phyloP scores from a whole-genome alignment of 495 filamentous ascomycete genomes.

The Hypoxylon rickii region DNA sequence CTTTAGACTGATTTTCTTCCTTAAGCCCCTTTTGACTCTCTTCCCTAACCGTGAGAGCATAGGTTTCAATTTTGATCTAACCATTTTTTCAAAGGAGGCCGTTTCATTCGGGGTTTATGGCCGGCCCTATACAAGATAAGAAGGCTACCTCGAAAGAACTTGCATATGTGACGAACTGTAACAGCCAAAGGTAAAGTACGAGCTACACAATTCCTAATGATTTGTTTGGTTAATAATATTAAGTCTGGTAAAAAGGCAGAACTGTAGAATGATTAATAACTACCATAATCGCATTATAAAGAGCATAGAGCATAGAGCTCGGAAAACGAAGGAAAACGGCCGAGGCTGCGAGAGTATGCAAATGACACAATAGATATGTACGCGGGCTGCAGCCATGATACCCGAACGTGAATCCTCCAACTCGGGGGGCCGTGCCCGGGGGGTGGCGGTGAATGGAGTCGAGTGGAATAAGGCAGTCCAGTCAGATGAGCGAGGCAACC shows the following conservation, averaged over 20 bases:
- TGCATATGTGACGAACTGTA: too few relatives aligned
- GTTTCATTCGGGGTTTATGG: too few relatives aligned
- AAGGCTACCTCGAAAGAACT: too few relatives aligned
- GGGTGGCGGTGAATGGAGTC: not conserved
- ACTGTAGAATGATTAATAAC: too few relatives aligned
- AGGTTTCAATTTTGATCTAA: not conserved
- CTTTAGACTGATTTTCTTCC: not conserved
- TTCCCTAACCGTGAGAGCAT: not conserved
- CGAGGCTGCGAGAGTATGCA: not conserved
- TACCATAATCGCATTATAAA: not conserved
- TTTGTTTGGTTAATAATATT: too few relatives aligned
- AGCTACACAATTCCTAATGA: too few relatives aligned
- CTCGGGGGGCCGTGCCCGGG: not conserved
- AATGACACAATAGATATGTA: conserved; percentile 5
- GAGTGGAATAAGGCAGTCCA: too few relatives aligned
- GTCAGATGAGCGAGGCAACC: conserved; percentile 16
- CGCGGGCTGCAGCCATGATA: conserved; percentile 12
- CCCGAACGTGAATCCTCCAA: conserved; percentile 5
- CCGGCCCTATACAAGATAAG: too few relatives aligned
- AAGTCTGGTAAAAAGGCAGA: too few relatives aligned
- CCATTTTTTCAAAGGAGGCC: not conserved
- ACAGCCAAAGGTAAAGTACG: too few relatives aligned
- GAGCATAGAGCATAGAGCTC: too few relatives aligned
- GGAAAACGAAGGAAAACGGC: not conserved
- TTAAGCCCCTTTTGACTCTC: not conserved